Conservation (phyloP, 2,329 filamentous ascomycete genomes). For the Acephala macrosclerotiorum region DNA sequence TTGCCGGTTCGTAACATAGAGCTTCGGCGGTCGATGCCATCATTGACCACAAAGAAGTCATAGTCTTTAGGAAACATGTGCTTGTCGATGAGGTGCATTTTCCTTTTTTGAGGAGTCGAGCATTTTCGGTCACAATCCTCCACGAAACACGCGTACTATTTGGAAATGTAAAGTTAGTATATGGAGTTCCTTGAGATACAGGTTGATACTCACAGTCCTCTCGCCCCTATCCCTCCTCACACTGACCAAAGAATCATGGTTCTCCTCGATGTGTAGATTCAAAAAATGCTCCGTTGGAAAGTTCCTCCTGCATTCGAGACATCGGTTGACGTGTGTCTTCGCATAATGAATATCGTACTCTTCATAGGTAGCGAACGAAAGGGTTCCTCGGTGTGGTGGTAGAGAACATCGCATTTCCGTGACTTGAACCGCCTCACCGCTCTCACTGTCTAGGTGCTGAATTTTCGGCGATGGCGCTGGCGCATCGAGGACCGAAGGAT, state of each 20-base stretch:
- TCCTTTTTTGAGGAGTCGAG: slow-evolving; percentile 81
- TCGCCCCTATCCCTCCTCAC: slow-evolving; percentile 81
- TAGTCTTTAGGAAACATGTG: slow-evolving; percentile 90
- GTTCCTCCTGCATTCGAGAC: slow-evolving; percentile 83
- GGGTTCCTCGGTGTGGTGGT: slow-evolving; percentile 75
- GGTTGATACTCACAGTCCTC: slow-evolving; percentile 72
- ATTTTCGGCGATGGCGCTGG: slow-evolving; percentile 57
- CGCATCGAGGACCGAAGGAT: slow-evolving; percentile 34
- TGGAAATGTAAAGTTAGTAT: slow-evolving; percentile 11
- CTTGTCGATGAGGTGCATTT: slow-evolving; percentile 91
- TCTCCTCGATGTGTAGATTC: slow-evolving; percentile 86
- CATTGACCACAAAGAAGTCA: slow-evolving; percentile 86
- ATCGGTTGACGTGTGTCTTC: slow-evolving; percentile 83
- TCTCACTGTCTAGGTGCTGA: slow-evolving; percentile 59
- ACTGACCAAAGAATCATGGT: slow-evolving; percentile 82
- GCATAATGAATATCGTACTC: slow-evolving; percentile 90
- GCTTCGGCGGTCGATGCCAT: slow-evolving; percentile 85
- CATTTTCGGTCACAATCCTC: slow-evolving; percentile 88
- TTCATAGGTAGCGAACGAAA: slow-evolving; percentile 76
- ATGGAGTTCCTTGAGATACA: neutral
- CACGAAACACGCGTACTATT: slow-evolving; percentile 85
- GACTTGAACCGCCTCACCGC: slow-evolving; percentile 36
- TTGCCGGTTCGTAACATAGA: slow-evolving; percentile 75
- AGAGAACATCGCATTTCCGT: slow-evolving; percentile 78
- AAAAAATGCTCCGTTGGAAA: slow-evolving; percentile 86